Evolutionary conservation across 176 grass and related monocot genomes (phyloP), one percentile per base, ranked within the genome.

Genomic region (Bonia amplexicaulis): DNA sequence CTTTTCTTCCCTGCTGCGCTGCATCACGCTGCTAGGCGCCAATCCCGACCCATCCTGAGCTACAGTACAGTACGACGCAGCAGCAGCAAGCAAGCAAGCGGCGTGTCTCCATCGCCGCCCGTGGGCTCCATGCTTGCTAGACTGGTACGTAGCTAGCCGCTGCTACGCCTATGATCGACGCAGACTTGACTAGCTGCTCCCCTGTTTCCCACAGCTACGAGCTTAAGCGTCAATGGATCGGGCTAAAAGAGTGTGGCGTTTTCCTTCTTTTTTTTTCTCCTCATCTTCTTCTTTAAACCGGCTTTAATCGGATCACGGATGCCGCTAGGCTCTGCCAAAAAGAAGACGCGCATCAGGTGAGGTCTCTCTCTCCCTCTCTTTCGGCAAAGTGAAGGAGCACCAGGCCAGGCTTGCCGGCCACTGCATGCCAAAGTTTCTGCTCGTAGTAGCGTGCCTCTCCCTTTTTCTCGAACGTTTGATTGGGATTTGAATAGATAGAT

Each of bases 1-100:
- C 19, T 29, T 4, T 23, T 49, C 55, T 37, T 19, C 42, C 6
- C 66, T 26, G 79, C 55, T 10, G 48, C 66, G 6, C 26, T 61
- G 68, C 76, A 87, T 87, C 71, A 82, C 5, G 48, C 86, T 82
- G 86, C 35, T 87, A 31, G 71, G 71, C 79, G 71, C 23, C 79
- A 23, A 87, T 87, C 85, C 85, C 79, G 26, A 82, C 23, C 60
- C 65, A 33, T 48, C 77, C n/a, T 69, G 19, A 19, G 4, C 17
- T 41, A 37, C 31, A 40, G 65, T 20, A 9, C 7, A 58, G 20
- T 22, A 53, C 20, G n/a, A 27, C 59, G 59, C 59, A 59, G 57
- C 57, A 59, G 20, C 57, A 60, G 1, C 7, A 0, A n/a, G n/a
- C n/a, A n/a, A n/a, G 9, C 58, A n/a, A 35, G 3, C 67, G 19